Evolutionary conservation across 768 basidiomycete species (phyloP).

Genomic region (Leccinum disarticulatum): DNA sequence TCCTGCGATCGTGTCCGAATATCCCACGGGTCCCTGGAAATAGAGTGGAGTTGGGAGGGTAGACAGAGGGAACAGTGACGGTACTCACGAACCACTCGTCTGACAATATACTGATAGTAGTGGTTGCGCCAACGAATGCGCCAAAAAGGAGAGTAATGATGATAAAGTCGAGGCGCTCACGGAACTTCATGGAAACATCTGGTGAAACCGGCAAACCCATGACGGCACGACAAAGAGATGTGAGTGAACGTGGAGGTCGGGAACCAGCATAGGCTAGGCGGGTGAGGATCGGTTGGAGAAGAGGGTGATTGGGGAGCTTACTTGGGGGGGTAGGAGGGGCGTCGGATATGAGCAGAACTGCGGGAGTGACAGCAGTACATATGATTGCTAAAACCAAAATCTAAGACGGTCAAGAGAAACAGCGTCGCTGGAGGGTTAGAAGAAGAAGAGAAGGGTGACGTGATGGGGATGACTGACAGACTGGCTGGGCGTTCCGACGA

Average conservation of each 20-base stretch:
- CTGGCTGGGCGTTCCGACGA: constrained; percentile 49
- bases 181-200: constrained; percentile 56
- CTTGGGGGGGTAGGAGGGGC: constrained; percentile 80
- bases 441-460: neutral
- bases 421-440: neutral
- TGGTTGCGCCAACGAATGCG: constrained; percentile 61
- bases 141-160: constrained; percentile 64
- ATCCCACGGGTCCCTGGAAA: constrained; percentile 67
- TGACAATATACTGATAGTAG: constrained; percentile 64
- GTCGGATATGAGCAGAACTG: constrained; percentile 54
- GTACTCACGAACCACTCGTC: constrained; percentile 63
- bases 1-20: constrained; percentile 63
- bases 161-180: constrained; percentile 70
- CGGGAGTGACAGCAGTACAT: constrained; percentile 59
- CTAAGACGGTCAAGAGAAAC: constrained; percentile 34
- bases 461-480: constrained; percentile 49
- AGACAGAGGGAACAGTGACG: neutral
- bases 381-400: constrained; percentile 72
- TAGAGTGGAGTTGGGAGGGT: neutral
- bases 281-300: neutral
- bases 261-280: constrained; percentile 64
- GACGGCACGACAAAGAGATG: constrained; percentile 55
- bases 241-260: constrained; percentile 52
- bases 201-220: constrained; percentile 40
- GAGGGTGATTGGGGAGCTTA: constrained; percentile 31